These are phyloP conservation scores for Russula olivacea DNA, from an alignment of 768 basidiomycete species.

Conservation along the genomic window DNA sequence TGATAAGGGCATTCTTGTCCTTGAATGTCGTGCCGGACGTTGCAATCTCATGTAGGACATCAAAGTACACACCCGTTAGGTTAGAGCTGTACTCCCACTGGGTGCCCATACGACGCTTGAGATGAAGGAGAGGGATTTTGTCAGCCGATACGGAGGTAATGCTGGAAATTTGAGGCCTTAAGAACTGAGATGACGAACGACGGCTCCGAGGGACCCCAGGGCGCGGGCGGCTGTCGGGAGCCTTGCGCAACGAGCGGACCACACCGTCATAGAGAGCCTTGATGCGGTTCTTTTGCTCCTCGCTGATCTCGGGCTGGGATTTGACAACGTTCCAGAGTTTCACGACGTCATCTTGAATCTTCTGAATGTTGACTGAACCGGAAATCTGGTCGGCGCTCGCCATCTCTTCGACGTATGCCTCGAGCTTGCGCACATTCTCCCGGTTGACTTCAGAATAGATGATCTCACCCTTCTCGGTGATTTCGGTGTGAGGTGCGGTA, in stretches of 20 bases:
- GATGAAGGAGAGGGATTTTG: conserved; percentile 88
- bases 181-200: conserved; percentile 94
- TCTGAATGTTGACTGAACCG: conserved; percentile 84
- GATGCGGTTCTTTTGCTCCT: conserved; percentile 94
- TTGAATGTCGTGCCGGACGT: conserved; percentile 98
- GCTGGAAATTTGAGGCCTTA: conserved; percentile 80
- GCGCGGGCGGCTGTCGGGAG: conserved; percentile 56
- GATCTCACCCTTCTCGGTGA: conserved; percentile 91
- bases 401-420: conserved; percentile 98
- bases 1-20: conserved; percentile 97
- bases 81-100: conserved; percentile 98
- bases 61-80: conserved; percentile 90
- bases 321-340: conserved; percentile 98
- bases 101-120: conserved; percentile 93
- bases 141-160: conserved; percentile 73
- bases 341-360: conserved; percentile 94
- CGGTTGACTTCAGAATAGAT: conserved; percentile 93
- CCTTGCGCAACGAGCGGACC: conserved; percentile 83
- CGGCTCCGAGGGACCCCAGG: conserved; percentile 54
- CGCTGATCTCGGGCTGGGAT: conserved; percentile 93
- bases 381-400: conserved; percentile 88
- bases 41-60: conserved; percentile 96
- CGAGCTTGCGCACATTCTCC: conserved; percentile 93
- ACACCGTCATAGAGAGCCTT: conserved; percentile 95
- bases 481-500: conserved; percentile 92